Base-by-base conservation (phyloP, 139 green algal genomes). In the Micractinium sp. region DNA sequence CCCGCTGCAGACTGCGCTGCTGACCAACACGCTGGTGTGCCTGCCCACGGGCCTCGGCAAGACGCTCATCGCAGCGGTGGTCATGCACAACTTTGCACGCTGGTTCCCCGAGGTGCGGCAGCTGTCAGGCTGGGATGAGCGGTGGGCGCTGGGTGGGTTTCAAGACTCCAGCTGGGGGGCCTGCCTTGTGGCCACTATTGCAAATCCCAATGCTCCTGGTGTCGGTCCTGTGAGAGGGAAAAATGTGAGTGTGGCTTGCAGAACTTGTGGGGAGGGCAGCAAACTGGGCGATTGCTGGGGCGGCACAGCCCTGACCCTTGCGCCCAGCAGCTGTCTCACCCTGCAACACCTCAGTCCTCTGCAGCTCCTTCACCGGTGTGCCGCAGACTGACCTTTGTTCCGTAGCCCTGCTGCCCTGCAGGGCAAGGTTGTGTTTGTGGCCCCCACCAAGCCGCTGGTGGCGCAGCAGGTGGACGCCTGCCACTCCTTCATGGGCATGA, bases 21-120 rank as follows among this genome's bases (percentile, higher is more conserved):
- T 97, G 60, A 75, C 91, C 88, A 99, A 99, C 92, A 98, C 96
- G 12, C 93, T 99, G 29, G 95, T 99, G 31, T 98, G 95, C 89
- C 94, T 99, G 84, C 98, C 98, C 79, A 99, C 98, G 0, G 98
- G 98, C 23, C 93, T 99, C 47, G 98, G 98, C 82, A 99, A 99
- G 95, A 99, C 98, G 27, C 92, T 98, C 22, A 97, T 99, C 36
- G 98, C 98, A 23, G 96, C 97, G 16, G 98, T 99, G 25, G 96
- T 98, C 41, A 98, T 97, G 96, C 92, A 95, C 94, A 99, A 99
- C 92, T 99, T 96, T 90, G 96, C 94, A 85, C 93, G 97, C 56
- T 99, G 97, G 97, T 98, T 98, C 82, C 97, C 97, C 2, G 78
- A 96, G 85, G 94, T 96, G 33, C 71, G 82, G 76, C 80, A 1